A percentile compares a stretch with the other conserved stretches of the same genome.
These are phyloP conservation scores for Fusarium staphyleae DNA, from an alignment of 2,329 filamentous ascomycete genomes.

Conservation along the genomic window DNA sequence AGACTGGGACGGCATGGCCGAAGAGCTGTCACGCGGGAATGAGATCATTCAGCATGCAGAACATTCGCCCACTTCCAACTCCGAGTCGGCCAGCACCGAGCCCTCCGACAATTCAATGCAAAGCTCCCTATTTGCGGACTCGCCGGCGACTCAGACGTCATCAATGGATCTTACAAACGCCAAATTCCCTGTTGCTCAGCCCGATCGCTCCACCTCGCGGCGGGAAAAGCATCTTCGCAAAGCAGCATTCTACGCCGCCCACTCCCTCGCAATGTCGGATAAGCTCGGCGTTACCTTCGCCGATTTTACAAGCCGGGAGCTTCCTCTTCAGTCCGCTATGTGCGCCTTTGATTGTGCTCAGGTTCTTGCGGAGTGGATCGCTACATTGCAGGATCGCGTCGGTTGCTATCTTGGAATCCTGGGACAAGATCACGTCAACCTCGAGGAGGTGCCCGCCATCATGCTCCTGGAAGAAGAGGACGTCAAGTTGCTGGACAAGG, in stretches of 20 bases:
- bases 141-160: conserved; percentile 58
- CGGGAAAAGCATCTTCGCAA: conserved; percentile 89
- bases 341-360: conserved; percentile 95
- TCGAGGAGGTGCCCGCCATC: conserved; percentile 80
- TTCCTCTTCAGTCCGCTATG: conserved; percentile 89
- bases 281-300: conserved; percentile 85
- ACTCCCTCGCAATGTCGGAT: conserved; percentile 88
- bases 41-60: conserved; percentile 79
- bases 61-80: conserved; percentile 61
- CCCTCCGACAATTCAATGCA: conserved; percentile 56
- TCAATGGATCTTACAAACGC: conserved; percentile 55
- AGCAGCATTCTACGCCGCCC: conserved; percentile 93
- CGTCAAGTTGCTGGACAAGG: conserved; percentile 81
- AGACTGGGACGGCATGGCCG: conserved; percentile 90
- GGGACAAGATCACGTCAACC: conserved; percentile 81
- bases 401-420: conserved; percentile 87
- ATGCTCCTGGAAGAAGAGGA: conserved; percentile 95
- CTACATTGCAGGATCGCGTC: conserved; percentile 92
- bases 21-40: conserved; percentile 80
- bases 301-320: conserved; percentile 81
- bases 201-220: conserved; percentile 63
- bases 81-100: conserved; percentile 54
- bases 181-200: conserved; percentile 45
- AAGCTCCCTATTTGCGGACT: conserved; percentile 58
- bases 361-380: conserved; percentile 92